Conservation (phyloP, 176 grass and related monocot genomes). For the Cenchrus fungigraminus region DNA sequence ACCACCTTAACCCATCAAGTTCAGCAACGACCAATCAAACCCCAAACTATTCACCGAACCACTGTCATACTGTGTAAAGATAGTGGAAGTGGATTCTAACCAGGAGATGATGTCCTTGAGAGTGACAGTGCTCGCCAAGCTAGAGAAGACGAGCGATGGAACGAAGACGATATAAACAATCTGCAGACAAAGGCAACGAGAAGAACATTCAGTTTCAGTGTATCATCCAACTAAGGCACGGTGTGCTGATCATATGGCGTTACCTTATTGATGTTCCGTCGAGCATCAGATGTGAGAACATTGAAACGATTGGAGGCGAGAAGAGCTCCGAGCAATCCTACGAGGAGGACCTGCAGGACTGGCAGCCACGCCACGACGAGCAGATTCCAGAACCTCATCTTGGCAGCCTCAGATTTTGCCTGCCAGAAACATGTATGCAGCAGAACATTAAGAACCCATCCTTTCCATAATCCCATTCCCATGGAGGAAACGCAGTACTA, state of each 20-base stretch:
- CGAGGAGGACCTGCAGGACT: conserved; percentile 56
- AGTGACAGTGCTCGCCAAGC: conserved; percentile 63
- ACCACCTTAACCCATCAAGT: conserved; percentile 51
- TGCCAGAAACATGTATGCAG: background rate
- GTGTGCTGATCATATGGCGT: conserved; percentile 3
- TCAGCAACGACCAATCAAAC: background rate
- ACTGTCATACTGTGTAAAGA: background rate
- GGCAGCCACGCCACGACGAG: conserved; percentile 52
- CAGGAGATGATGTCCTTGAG: conserved; percentile 69
- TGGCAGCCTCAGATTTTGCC: background rate
- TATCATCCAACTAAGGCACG: too few species aligned
- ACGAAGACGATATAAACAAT: conserved; percentile 57
- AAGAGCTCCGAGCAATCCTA: conserved; percentile 48
- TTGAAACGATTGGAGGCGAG: conserved; percentile 41
- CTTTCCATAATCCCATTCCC: background rate
- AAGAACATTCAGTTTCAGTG: background rate
- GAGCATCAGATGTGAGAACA: conserved; percentile 42
- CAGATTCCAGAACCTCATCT: conserved; percentile 57
- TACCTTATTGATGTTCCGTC: conserved; percentile 65
- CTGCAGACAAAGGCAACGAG: background rate
- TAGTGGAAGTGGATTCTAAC: conserved; percentile 15
- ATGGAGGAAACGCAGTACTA: background rate
- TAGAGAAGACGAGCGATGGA: conserved; percentile 58
- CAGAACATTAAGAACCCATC: background rate
- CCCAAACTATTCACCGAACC: background rate